phyloP scores from a whole-genome alignment of 768 basidiomycete species.

The Mrakia gelida region DNA sequence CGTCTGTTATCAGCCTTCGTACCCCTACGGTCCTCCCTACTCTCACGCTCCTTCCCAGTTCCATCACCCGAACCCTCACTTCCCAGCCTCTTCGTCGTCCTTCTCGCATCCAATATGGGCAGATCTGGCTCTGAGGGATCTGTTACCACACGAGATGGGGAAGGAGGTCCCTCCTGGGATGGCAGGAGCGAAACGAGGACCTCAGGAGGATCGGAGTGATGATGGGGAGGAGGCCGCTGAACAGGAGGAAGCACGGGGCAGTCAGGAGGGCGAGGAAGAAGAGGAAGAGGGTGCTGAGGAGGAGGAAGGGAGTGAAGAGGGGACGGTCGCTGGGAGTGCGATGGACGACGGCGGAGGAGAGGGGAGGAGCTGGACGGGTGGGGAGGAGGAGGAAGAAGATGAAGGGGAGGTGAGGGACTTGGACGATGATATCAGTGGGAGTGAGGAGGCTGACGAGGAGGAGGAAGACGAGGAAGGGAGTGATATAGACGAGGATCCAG shows the following conservation, averaged over 20 bases:
- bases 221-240: background rate
- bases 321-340: background rate
- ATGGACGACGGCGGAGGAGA: background rate
- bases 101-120: slow-evolving; percentile 7
- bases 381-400: background rate
- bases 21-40: slow-evolving; percentile 31
- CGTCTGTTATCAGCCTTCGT: slow-evolving; percentile 17
- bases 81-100: background rate
- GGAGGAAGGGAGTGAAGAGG: background rate
- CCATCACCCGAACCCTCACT: slow-evolving; percentile 8
- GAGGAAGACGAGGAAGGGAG: background rate
- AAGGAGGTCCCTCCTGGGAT: slow-evolving; percentile 31
- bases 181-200: slow-evolving; percentile 30
- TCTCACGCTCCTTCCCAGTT: background rate
- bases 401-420: slow-evolving; percentile 1
- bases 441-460: background rate
- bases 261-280: background rate
- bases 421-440: slow-evolving; percentile 13
- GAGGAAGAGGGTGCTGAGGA: background rate
- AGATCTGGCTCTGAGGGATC: slow-evolving; percentile 17
- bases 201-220: slow-evolving; percentile 20
- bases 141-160: slow-evolving; percentile 16
- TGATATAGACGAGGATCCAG: background rate
- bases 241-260: background rate
- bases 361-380: slow-evolving; percentile 2